Evolutionary conservation across 306 rosid species (phyloP).

Genomic region (Lagenaria siceraria): DNA sequence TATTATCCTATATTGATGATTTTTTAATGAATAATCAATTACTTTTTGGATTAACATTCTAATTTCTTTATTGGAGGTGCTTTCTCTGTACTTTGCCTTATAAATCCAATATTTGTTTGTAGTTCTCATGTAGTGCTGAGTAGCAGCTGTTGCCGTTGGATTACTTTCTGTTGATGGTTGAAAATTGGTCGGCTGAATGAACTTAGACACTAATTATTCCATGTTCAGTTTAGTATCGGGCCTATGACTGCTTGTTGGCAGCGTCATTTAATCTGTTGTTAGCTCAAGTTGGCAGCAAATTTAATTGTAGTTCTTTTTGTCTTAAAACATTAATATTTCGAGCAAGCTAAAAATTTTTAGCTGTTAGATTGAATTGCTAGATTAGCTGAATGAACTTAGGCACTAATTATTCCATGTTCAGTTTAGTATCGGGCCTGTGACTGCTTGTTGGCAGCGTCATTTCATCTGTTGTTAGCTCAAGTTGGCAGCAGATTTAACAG

Average conservation of each 20-base stretch:
- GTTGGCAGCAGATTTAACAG: neutral
- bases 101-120: neutral
- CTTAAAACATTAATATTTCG: neutral
- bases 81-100: neutral
- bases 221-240: neutral
- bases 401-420: neutral
- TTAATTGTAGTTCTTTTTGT: neutral
- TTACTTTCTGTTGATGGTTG: neutral
- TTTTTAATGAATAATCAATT: neutral
- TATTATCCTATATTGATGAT: neutral
- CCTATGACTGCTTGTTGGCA: too few species aligned
- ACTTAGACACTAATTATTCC: neutral
- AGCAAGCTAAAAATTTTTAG: neutral
- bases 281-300: neutral
- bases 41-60: neutral
- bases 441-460: neutral
- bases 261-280: neutral
- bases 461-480: neutral
- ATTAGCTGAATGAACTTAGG: neutral
- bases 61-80: neutral
- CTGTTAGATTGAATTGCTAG: neutral
- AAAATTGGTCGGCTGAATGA: neutral
- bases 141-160: neutral
- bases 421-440: neutral
- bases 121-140: neutral